These are phyloP conservation scores for Canavalia gladiata DNA, from an alignment of 306 rosid genomes.

Conservation along the genomic window DNA sequence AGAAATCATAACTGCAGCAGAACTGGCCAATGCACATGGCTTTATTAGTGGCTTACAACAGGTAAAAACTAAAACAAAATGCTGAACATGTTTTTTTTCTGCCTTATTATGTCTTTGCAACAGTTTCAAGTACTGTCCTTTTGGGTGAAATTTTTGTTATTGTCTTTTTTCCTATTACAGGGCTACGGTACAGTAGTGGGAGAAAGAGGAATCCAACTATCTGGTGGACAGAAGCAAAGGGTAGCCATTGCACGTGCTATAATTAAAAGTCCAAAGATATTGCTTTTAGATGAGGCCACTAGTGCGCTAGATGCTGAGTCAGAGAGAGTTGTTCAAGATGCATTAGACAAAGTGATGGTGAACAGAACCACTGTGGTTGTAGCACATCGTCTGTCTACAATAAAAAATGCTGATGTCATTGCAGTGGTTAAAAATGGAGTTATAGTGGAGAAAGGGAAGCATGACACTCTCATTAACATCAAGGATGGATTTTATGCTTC, in stretches of 20 bases:
- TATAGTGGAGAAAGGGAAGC: constrained; percentile 77
- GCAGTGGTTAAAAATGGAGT: constrained; percentile 81
- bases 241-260: constrained; percentile 85
- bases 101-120: background rate
- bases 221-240: constrained; percentile 84
- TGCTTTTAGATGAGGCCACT: constrained; percentile 82
- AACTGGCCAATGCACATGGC: constrained; percentile 75
- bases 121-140: background rate
- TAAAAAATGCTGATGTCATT: constrained; percentile 76
- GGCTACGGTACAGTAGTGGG: constrained; percentile 79
- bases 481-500: constrained; percentile 78
- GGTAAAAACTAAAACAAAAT: constrained; percentile 47
- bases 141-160: background rate
- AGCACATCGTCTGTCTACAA: constrained; percentile 80
- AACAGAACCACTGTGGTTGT: constrained; percentile 73
- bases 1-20: constrained; percentile 70
- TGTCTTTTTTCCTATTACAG: constrained; percentile 39
- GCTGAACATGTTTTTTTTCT: background rate
- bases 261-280: constrained; percentile 73
- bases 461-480: constrained; percentile 63
- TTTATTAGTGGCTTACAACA: constrained; percentile 71
- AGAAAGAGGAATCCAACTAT: constrained; percentile 75
- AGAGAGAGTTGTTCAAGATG: constrained; percentile 85
- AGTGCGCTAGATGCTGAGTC: constrained; percentile 88
- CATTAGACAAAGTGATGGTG: constrained; percentile 76